A percentile compares a stretch with the other conserved stretches of the same genome.
Evolutionary conservation across 1,284 basidiomycete genomes (phyloP).

Genomic region (Mycena sp.): DNA sequence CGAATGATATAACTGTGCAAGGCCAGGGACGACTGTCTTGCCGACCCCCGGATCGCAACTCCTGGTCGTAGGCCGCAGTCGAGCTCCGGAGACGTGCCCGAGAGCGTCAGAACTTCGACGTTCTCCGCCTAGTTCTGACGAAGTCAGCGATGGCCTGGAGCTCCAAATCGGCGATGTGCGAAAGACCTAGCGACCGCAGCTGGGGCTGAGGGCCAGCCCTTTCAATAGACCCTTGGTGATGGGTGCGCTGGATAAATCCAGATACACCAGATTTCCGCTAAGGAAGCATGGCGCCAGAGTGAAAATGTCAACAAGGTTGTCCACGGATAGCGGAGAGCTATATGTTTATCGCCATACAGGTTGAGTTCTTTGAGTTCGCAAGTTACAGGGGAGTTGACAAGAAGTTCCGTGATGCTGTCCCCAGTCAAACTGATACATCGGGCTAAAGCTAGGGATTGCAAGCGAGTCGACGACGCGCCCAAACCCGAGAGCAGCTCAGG

Average conservation of each 20-base stretch:
- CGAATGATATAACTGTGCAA: constrained; percentile 79
- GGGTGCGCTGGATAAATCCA: constrained; percentile 90
- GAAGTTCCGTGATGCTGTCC: constrained; percentile 80
- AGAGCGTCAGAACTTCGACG: constrained; percentile 88
- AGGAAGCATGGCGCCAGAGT: constrained; percentile 84
- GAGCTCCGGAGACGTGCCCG: constrained; percentile 81
- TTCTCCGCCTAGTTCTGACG: constrained; percentile 72
- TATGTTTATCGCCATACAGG: constrained; percentile 91
- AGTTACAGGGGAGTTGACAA: constrained; percentile 76
- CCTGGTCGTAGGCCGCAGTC: constrained; percentile 60
- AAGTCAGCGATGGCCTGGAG: constrained; percentile 78
- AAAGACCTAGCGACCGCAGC: constrained; percentile 89
- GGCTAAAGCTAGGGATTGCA: constrained; percentile 88
- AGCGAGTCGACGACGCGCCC: constrained; percentile 67
- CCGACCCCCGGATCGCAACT: constrained; percentile 45
- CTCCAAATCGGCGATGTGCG: constrained; percentile 81
- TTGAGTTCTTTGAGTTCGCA: constrained; percentile 81
- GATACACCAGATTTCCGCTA: constrained; percentile 81
- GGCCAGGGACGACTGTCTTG: constrained; percentile 67
- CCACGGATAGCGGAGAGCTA: constrained; percentile 77
- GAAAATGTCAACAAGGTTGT: constrained; percentile 79
- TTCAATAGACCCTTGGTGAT: constrained; percentile 69
- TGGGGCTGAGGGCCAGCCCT: constrained; percentile 74
- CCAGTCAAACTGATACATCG: constrained; percentile 89
- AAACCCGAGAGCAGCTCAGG: constrained; percentile 81